Percentiles rank a stretch among this genome's conserved stretches.
Conservation (phyloP, 495 filamentous ascomycete species). For the Penicillium diatomitis region DNA sequence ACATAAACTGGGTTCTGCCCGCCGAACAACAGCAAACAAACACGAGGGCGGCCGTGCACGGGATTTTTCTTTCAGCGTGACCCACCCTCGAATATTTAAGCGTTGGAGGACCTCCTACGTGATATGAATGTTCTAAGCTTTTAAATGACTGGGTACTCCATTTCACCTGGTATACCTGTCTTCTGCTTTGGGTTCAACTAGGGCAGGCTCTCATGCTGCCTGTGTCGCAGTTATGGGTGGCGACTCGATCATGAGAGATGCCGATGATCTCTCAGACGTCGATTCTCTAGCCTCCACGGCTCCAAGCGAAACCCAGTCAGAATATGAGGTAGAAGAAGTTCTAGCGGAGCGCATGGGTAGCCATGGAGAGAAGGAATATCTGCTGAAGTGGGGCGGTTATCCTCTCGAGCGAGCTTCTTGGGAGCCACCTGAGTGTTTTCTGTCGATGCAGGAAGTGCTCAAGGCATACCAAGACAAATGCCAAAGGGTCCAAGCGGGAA, state of each 20-base stretch:
- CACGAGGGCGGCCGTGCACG: not conserved
- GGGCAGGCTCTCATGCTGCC: not conserved
- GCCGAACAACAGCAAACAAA: too few species aligned
- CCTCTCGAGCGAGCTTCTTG: constrained; percentile 47
- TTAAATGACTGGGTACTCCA: too few species aligned
- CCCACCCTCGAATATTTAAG: not conserved
- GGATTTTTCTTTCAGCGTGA: not conserved
- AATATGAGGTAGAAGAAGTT: constrained; percentile 38
- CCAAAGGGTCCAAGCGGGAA: constrained; percentile 31
- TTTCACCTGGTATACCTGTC: too few species aligned
- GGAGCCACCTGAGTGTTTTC: constrained; percentile 47
- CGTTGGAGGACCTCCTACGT: not conserved
- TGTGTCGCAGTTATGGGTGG: constrained; percentile 1
- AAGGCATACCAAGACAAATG: constrained; percentile 47
- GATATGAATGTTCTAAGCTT: too few species aligned
- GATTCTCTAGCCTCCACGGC: constrained; percentile 56
- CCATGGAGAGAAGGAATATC: constrained; percentile 32
- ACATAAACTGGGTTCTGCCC: too few species aligned
- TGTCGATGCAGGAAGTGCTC: constrained; percentile 36
- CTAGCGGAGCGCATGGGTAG: constrained; percentile 37
- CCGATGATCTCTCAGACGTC: constrained; percentile 37
- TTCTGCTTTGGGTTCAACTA: too few species aligned
- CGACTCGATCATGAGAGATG: constrained; percentile 9
- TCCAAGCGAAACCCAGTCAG: constrained; percentile 25
- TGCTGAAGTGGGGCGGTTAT: constrained; percentile 64